Evolutionary conservation across 495 filamentous ascomycete species (phyloP).

Genomic region (Trichocladium antarcticum): DNA sequence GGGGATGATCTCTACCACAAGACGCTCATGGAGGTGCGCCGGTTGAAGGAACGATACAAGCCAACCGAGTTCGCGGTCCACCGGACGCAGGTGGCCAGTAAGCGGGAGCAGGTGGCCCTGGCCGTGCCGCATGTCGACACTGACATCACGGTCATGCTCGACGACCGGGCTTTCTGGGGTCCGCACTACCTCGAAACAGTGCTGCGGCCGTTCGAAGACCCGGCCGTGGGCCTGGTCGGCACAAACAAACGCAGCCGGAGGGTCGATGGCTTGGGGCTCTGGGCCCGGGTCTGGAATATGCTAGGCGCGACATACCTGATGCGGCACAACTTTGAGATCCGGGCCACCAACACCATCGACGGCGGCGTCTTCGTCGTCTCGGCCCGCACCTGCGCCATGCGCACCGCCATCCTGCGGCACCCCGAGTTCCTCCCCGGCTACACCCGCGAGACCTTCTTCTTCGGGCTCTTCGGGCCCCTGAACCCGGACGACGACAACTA

Average conservation of each 20-base stretch:
- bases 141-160: slow-evolving; percentile 37
- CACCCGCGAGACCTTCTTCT: slow-evolving; percentile 46
- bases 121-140: slow-evolving; percentile 36
- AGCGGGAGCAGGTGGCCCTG: slow-evolving; percentile 39
- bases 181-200: slow-evolving; percentile 31
- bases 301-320: slow-evolving; percentile 44
- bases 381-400: slow-evolving; percentile 40
- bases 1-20: slow-evolving; percentile 15
- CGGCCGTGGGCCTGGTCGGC: slow-evolving; percentile 41
- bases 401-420: slow-evolving; percentile 38
- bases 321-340: slow-evolving; percentile 48
- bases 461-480: slow-evolving; percentile 35
- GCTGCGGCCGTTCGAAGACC: slow-evolving; percentile 43
- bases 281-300: slow-evolving; percentile 39
- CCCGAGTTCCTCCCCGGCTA: slow-evolving; percentile 41
- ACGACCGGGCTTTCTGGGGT: slow-evolving; percentile 48
- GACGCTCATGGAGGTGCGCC: slow-evolving; percentile 6
- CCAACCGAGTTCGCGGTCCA: slow-evolving; percentile 14
- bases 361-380: slow-evolving; percentile 49
- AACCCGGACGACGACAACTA: slow-evolving; percentile 63
- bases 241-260: slow-evolving; percentile 42
- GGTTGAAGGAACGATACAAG: slow-evolving; percentile 6
- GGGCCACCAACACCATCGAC: slow-evolving; percentile 43
- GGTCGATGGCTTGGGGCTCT: slow-evolving; percentile 16
- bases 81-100: slow-evolving; percentile 28